phyloP scores from a whole-genome alignment of 208 protist genomes.

The Trypanosoma grayi region DNA sequence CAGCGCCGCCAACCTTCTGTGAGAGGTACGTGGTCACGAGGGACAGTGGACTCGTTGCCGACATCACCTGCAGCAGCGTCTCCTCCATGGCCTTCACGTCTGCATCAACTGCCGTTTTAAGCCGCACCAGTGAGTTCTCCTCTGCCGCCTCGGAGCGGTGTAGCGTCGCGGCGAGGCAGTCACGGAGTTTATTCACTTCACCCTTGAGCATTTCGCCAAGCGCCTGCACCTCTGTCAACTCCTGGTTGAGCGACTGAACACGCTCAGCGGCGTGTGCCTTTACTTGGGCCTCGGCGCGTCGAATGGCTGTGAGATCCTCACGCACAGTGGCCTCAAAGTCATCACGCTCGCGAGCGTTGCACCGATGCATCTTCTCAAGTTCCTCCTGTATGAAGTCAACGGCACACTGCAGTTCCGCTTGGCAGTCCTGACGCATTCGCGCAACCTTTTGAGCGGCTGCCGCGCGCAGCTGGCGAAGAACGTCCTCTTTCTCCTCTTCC shows the following conservation, averaged over 20 bases:
- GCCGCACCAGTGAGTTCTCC: constrained; percentile 51
- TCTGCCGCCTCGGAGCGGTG: constrained; percentile 58
- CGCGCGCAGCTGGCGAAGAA: constrained; percentile 47
- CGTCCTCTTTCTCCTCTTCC: constrained; percentile 1
- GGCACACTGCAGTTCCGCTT: constrained; percentile 43
- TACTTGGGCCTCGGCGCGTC: constrained; percentile 54
- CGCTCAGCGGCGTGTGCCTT: constrained; percentile 72
- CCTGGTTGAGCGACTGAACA: constrained; percentile 68
- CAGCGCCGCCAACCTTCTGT: constrained; percentile 2
- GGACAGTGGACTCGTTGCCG: constrained; percentile 32
- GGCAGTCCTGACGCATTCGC: constrained; percentile 52
- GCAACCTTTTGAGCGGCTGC: constrained; percentile 56
- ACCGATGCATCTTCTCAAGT: constrained; percentile 48
- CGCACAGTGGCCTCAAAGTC: constrained; percentile 50
- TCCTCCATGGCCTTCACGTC: constrained; percentile 60
- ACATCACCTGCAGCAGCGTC: constrained; percentile 30
- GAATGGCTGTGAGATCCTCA: constrained; percentile 69
- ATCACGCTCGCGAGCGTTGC: constrained; percentile 71
- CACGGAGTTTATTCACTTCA: constrained; percentile 64
- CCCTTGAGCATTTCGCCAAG: constrained; percentile 61
- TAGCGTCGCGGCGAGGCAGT: constrained; percentile 44
- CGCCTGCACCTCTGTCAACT: constrained; percentile 77
- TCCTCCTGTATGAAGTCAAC: constrained; percentile 50
- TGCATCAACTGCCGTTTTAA: constrained; percentile 70
- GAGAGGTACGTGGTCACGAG: constrained; percentile 23